phyloP scores from a whole-genome alignment of 495 filamentous ascomycete genomes.

The Talaromyces stipitatus region DNA sequence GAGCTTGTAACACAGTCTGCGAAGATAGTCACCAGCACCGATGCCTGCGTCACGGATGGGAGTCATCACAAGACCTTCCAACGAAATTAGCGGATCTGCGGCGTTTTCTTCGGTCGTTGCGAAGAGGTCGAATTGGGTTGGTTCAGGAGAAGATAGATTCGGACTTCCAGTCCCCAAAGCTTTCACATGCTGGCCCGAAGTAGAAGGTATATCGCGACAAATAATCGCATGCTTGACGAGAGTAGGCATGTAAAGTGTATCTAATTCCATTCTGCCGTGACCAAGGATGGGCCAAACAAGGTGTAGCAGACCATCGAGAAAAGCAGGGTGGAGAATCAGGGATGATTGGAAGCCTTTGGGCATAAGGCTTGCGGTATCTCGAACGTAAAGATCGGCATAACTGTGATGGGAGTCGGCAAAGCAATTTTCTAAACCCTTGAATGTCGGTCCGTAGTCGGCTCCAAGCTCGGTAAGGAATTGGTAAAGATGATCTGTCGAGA shows the following conservation, averaged over 20 bases:
- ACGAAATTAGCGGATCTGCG: slow-evolving; percentile 17
- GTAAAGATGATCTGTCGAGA: slow-evolving; percentile 25
- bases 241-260: slow-evolving; percentile 36
- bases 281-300: slow-evolving; percentile 34
- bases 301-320: slow-evolving; percentile 21
- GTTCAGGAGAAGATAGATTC: slow-evolving; percentile 15
- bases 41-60: slow-evolving; percentile 20
- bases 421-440: slow-evolving; percentile 21
- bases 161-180: slow-evolving; percentile 25
- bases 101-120: slow-evolving; percentile 15
- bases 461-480: slow-evolving; percentile 18
- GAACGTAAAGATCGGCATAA: slow-evolving; percentile 16
- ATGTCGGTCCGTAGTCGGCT: slow-evolving; percentile 27
- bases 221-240: slow-evolving; percentile 26
- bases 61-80: slow-evolving; percentile 26
- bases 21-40: slow-evolving; percentile 1
- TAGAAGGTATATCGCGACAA: slow-evolving; percentile 14
- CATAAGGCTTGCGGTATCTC: slow-evolving; percentile 19
- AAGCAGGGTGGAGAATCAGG: slow-evolving; percentile 18
- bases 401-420: slow-evolving; percentile 9
- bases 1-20: slow-evolving; percentile 28
- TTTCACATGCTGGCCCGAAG: slow-evolving; percentile 19
- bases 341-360: slow-evolving; percentile 20
- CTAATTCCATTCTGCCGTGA: slow-evolving; percentile 28
- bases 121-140: slow-evolving; percentile 27